phyloP scores from a whole-genome alignment of 768 basidiomycete genomes.

The Trametes villosa region DNA sequence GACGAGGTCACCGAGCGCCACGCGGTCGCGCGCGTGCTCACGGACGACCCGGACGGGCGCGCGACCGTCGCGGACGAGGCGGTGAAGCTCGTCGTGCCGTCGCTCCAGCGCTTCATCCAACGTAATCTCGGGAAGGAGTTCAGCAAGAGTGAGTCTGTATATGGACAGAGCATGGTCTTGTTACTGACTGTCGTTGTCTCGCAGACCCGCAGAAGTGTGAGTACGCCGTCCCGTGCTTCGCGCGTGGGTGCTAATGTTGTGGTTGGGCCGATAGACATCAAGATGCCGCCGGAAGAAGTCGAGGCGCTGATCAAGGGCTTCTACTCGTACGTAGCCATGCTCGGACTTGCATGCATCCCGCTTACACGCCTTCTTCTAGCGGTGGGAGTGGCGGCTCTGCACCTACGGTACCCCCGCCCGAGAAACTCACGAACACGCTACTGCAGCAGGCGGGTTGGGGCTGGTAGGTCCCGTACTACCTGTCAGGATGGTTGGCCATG shows the following conservation, averaged over 20 bases:
- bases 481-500: too few species aligned
- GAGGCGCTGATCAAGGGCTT: conserved; percentile 70
- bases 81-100: conserved; percentile 75
- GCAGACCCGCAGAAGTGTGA: conserved; percentile 74
- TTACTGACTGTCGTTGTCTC: conserved; percentile 1
- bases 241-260: background rate
- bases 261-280: conserved; percentile 62
- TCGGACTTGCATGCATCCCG: background rate
- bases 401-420: conserved; percentile 21
- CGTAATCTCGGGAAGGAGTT: conserved; percentile 82
- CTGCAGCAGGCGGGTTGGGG: conserved; percentile 35
- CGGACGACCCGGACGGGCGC: conserved; percentile 67
- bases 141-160: conserved; percentile 68
- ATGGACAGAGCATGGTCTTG: background rate
- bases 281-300: conserved; percentile 73
- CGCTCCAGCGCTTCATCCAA: conserved; percentile 73
- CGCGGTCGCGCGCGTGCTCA: conserved; percentile 65
- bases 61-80: conserved; percentile 71
- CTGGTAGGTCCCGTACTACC: conserved; percentile 19
- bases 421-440: conserved; percentile 31
- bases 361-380: background rate
- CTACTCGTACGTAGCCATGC: conserved; percentile 41
- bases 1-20: conserved; percentile 84
- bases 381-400: conserved; percentile 16
- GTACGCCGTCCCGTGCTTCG: conserved; percentile 27